These are phyloP conservation scores for Rhodotorula glutinis DNA, from an alignment of 1,284 basidiomycete genomes.

Conservation along the genomic window DNA sequence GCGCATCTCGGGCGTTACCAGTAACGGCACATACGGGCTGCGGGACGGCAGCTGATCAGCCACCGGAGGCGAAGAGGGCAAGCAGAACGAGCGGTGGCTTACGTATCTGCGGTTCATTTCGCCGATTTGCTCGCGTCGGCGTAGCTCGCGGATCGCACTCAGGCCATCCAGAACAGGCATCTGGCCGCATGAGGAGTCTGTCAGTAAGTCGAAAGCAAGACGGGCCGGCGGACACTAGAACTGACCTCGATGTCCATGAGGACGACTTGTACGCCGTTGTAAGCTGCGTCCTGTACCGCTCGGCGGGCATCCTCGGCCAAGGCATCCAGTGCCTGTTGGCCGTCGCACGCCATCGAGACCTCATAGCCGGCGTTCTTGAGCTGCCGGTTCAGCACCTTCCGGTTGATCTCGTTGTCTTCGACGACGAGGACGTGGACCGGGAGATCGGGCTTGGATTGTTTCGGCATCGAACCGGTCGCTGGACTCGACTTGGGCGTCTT, in stretches of 20 bases:
- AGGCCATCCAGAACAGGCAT: constrained; percentile 39
- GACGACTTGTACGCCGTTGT: constrained; percentile 15
- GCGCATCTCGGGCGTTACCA: constrained; percentile 13
- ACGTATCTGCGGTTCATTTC: constrained; percentile 17
- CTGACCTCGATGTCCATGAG: constrained; percentile 33
- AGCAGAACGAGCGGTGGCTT: background rate
- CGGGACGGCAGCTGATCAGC: background rate
- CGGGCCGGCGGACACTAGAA: background rate
- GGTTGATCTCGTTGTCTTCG: constrained; percentile 50
- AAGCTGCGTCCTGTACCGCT: background rate
- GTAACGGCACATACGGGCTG: constrained; percentile 14
- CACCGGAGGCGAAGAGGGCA: background rate
- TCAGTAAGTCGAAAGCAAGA: background rate
- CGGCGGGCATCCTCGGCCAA: constrained; percentile 1
- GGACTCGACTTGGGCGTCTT: background rate
- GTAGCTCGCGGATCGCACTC: constrained; percentile 30
- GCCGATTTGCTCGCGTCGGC: constrained; percentile 23
- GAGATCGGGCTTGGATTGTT: background rate
- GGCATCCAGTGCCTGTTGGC: constrained; percentile 49
- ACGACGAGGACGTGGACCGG: constrained; percentile 27
- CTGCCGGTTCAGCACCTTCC: constrained; percentile 46
- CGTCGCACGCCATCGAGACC: constrained; percentile 49
- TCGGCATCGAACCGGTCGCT: background rate
- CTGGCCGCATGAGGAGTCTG: too few relatives aligned
- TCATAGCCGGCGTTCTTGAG: constrained; percentile 46